A percentile compares a stretch with the other conserved stretches of the same genome.
phyloP scores from a whole-genome alignment of 1,284 basidiomycete species.

The Sanghuangporus weigelae region DNA sequence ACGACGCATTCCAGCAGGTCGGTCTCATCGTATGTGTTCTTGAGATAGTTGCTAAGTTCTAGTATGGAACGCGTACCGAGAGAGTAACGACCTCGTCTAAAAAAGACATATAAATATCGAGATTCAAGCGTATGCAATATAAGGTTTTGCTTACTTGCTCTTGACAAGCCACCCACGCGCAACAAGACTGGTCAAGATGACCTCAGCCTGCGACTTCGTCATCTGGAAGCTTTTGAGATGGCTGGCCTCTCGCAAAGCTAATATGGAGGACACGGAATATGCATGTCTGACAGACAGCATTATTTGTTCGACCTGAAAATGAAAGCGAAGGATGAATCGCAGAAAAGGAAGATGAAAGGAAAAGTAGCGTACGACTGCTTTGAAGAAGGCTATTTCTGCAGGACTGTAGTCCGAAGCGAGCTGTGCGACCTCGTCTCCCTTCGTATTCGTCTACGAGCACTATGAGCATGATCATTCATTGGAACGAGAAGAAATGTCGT shows the following conservation, averaged over 20 bases:
- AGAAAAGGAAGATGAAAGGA: not conserved
- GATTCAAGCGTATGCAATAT: not conserved
- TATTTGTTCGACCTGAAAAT: slow-evolving; percentile 76
- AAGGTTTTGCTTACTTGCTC: slow-evolving; percentile 52
- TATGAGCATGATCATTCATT: not conserved
- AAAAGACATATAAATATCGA: slow-evolving; percentile 4
- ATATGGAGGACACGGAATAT: slow-evolving; percentile 71
- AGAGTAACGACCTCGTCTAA: slow-evolving; percentile 67
- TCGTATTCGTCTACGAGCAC: slow-evolving; percentile 41
- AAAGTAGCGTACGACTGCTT: slow-evolving; percentile 55
- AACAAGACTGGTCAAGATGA: slow-evolving; percentile 72
- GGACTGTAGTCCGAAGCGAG: slow-evolving; percentile 77
- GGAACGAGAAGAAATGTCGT: not conserved
- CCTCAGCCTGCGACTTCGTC: slow-evolving; percentile 71
- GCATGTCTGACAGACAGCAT: slow-evolving; percentile 72
- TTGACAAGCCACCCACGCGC: slow-evolving; percentile 75
- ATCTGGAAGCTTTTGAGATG: slow-evolving; percentile 55
- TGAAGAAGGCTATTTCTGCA: slow-evolving; percentile 77
- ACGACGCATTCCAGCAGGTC: slow-evolving; percentile 66
- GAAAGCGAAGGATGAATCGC: not conserved
- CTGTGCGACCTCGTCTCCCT: slow-evolving; percentile 74
- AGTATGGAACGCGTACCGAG: slow-evolving; percentile 70
- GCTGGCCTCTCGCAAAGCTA: slow-evolving; percentile 67
- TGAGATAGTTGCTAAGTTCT: slow-evolving; percentile 73
- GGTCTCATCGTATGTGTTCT: slow-evolving; percentile 63